A percentile compares a stretch with the other conserved stretches of the same genome.
phyloP scores from a whole-genome alignment of 768 basidiomycete species.

The Hypholoma sublateritium region DNA sequence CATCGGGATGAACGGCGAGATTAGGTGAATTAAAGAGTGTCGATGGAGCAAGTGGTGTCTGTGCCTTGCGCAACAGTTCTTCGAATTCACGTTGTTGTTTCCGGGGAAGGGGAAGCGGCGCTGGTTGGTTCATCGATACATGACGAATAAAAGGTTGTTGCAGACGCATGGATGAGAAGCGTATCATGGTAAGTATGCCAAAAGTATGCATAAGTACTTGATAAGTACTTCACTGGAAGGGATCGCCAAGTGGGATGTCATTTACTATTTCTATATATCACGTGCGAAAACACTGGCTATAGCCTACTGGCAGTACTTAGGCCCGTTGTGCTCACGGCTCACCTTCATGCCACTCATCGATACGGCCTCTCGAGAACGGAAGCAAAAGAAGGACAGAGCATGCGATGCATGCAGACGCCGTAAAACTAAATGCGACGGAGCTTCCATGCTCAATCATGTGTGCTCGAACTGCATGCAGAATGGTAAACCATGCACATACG shows the following conservation, averaged over 20 bases:
- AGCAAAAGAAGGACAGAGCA: constrained; percentile 51
- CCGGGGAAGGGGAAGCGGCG: constrained; percentile 73
- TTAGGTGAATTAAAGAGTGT: constrained; percentile 33
- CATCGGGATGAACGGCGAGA: constrained; percentile 68
- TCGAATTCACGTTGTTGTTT: constrained; percentile 86
- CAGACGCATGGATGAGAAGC: background rate
- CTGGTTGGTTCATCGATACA: constrained; percentile 52
- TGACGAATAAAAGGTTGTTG: constrained; percentile 13
- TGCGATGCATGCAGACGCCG: constrained; percentile 60
- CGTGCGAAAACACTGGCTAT: too few relatives aligned
- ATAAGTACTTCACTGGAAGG: too few relatives aligned
- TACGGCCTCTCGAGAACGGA: constrained; percentile 26
- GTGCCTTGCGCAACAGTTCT: constrained; percentile 67
- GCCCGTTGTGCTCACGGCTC: background rate
- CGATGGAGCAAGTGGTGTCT: constrained; percentile 37
- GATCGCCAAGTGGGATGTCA: too few relatives aligned
- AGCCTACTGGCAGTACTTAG: too few relatives aligned
- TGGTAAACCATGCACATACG: constrained; percentile 56
- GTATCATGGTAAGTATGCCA: too few relatives aligned
- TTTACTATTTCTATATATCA: too few relatives aligned
- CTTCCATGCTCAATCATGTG: constrained; percentile 45
- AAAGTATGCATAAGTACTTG: too few relatives aligned
- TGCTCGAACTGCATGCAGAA: constrained; percentile 60
- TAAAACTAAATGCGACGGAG: constrained; percentile 63
- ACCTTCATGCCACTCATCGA: constrained; percentile 15